Percentiles rank a stretch among this genome's conserved stretches.
Evolutionary conservation across 768 basidiomycete species (phyloP).

Genomic region (Daedaleopsis sinensis): DNA sequence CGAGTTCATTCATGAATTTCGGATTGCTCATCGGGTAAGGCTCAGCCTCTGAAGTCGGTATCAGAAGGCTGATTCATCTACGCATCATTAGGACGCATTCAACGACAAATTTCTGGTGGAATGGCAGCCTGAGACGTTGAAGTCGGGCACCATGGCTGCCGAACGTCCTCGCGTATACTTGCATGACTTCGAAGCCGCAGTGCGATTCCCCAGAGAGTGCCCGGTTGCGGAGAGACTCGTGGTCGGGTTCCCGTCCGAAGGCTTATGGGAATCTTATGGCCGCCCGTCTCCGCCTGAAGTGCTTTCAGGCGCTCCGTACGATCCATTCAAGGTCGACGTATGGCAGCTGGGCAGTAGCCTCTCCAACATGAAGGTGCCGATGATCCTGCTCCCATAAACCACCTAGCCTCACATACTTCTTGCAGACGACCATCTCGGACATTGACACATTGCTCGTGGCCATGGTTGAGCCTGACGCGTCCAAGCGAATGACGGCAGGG

Average conservation of each 20-base stretch:
- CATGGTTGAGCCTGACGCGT: background rate
- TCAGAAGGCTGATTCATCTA: no score
- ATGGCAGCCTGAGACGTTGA: conserved; percentile 35
- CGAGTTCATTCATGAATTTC: no score
- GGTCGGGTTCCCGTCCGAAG: conserved; percentile 15
- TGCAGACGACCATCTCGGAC: conserved; percentile 2
- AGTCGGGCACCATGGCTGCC: conserved; percentile 6
- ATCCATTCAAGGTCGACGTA: conserved; percentile 35
- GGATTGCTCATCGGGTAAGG: no score
- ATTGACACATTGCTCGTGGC: background rate
- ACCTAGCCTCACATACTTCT: no score
- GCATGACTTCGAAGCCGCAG: conserved; percentile 36
- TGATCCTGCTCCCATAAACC: background rate
- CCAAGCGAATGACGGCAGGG: background rate
- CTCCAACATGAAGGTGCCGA: conserved; percentile 13
- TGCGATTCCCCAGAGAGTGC: conserved; percentile 29
- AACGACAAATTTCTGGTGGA: conserved; percentile 36
- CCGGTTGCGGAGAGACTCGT: conserved; percentile 11
- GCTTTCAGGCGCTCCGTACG: conserved; percentile 23
- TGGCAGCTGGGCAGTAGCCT: conserved; percentile 33
- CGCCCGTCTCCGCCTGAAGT: conserved; percentile 27
- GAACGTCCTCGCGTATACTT: conserved; percentile 35
- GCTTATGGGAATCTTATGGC: background rate
- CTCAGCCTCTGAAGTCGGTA: no score
- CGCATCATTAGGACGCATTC: conserved; percentile 31